Evolutionary conservation across 305 asterid species (phyloP), one percentile per base, ranked within the genome.

Genomic region (Fraxinus xanthoxyloides): DNA sequence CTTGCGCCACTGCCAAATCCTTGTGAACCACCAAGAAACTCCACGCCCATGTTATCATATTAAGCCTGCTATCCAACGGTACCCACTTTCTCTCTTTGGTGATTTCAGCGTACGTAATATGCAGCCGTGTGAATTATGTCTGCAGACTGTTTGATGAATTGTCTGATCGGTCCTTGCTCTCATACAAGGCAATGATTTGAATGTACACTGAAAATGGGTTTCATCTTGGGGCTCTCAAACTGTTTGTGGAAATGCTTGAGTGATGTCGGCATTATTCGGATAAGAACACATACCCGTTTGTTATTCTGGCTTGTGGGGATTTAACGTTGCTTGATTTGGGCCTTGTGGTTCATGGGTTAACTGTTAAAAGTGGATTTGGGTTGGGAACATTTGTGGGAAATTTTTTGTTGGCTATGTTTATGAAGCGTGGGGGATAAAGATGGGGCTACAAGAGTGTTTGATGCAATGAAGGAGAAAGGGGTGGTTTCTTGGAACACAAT

Each of bases 401-500:
- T 80, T 95, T 93, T 76, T 86, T 95, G 87, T 89, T 95, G 83
- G 91, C 94, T 10, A 92, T 95, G 99, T 92, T 94, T 76, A 92
- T 95, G 97, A 95, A 82, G 5, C 90, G 93, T 84, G 97, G 99
- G 77, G 90, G 90, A 90, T 79, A 80, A 74, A 72, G 89, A 83
- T 21, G 87, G 89, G 72, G 99, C 98, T 76, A 84, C 82, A 80
- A 80, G 82, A 54, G 93, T 94, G 77, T 95, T 95, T 85, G 84
- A 79, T 46, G 87, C 82, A 19, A 92, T 92, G 96, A 43, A 74
- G 87, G 94, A 81, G 48, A 85, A 81, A 79, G 90, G 82, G 3
- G 83, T 82, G 23, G 97, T 94, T 46, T 90, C 99, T 12, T 95
- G 99, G 99, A 95, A 95, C 85, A 92, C 97, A 21, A 91, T 95